Percentiles rank a stretch among this genome's conserved stretches.
Conservation (phyloP, 208 protist genomes). For the Eutreptiella sp. region DNA sequence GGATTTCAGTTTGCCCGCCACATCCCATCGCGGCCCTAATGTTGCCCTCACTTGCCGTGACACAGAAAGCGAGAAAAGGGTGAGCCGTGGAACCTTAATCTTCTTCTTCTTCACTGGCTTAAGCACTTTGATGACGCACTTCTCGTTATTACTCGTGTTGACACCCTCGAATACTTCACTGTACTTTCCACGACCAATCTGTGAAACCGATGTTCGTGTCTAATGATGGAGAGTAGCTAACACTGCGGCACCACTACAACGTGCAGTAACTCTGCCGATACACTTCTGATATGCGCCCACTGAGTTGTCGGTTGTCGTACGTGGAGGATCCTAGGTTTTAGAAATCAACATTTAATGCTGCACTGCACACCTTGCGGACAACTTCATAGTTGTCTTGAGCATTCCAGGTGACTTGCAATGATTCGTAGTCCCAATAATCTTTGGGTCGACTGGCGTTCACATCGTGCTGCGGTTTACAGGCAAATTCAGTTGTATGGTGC, state of each 20-base stretch:
- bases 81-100: no score
- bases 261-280: neutral
- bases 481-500: no score
- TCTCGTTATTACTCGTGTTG: conserved; percentile 70
- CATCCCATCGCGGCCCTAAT: no score
- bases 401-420: conserved; percentile 80
- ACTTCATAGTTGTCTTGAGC: conserved; percentile 92
- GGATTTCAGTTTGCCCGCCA: no score
- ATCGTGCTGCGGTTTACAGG: no score
- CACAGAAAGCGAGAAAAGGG: neutral
- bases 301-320: conserved; percentile 7
- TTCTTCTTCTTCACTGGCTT: conserved; percentile 98
- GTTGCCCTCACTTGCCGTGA: neutral
- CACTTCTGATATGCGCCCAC: conserved; percentile 1
- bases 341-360: conserved; percentile 9
- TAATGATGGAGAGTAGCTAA: neutral
- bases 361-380: no score
- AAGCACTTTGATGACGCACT: conserved; percentile 97
- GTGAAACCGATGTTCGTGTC: conserved; percentile 48
- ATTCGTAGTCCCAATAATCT: conserved; percentile 92
- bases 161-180: conserved; percentile 97
- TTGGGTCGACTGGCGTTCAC: conserved; percentile 70
- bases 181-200: conserved; percentile 97
- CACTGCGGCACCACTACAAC: neutral
- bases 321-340: neutral